Evolutionary conservation across 2,329 filamentous ascomycete species (phyloP), one percentile per base, ranked within the genome.

Genomic region (Ascochyta koolunga): DNA sequence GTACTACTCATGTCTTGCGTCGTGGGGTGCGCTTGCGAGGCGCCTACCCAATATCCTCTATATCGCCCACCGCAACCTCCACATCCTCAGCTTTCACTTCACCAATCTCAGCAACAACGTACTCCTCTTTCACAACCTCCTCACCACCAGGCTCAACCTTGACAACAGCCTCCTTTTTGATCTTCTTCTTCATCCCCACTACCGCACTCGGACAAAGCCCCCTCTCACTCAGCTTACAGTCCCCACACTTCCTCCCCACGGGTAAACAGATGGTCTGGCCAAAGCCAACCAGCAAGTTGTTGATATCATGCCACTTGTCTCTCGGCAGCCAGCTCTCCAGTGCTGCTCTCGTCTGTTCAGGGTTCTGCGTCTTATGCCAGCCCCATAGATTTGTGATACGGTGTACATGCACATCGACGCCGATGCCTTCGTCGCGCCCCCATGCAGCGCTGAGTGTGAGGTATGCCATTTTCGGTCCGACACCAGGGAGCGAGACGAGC

Each of bases 381-480:
- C 90, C 89, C 92, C 92, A 96, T 24, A 96, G 80, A 76, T 96
- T 96, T 45, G 91, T 93, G 75, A 97, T 96, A 50, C 93, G 89
- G 76, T 96, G 93, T 3, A 97, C 93, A 75, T 97, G 93, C 5
- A 96, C 92, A 73, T 97, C 93, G 42, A 97, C 93, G 22, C 93
- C 93, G 60, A 97, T 96, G 7, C 93, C 93, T 62, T 87, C 82
- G 43, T 85, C 81, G 38, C 82, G 78, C 2, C 85, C 86, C 88
- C 88, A 82, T 68, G 88, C 90, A 0, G 89, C 89, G 40, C 87
- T 89, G 79, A 96, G 85, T 71, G 89, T 93, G 19, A 97, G 83
- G 73, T 95, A 93, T 11, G 89, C 92, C 93, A 97, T 97, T 77
- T 97, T 97, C 25, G 93, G 93, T 0, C 93, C 93, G 1, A 97